phyloP scores from a whole-genome alignment of 352 stramenopile genomes.

The Phytophthora fragariaefolia region DNA sequence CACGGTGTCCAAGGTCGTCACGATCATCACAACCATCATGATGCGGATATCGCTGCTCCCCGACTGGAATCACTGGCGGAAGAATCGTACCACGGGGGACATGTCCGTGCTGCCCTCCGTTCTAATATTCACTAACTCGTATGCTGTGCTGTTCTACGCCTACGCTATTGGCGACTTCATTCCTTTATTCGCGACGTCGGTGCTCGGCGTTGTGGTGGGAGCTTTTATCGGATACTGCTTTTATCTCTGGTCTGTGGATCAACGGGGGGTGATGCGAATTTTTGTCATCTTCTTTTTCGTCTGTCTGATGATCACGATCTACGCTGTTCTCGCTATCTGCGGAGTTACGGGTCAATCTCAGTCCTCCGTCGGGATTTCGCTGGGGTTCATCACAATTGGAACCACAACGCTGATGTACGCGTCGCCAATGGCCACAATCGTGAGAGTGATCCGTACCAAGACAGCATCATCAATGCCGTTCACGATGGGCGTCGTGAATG shows the following conservation, averaged over 20 bases:
- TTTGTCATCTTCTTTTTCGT: constrained; percentile 6
- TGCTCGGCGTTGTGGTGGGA: constrained; percentile 25
- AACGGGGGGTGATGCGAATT: constrained; percentile 11
- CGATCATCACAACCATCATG: constrained; percentile 41
- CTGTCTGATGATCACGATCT: constrained; percentile 33
- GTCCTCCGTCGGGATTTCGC: constrained; percentile 24
- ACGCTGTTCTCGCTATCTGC: constrained; percentile 32
- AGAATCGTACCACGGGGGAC: background rate
- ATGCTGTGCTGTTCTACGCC: background rate
- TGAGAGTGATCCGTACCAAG: constrained; percentile 42
- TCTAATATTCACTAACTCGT: background rate
- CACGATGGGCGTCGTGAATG: constrained; percentile 46
- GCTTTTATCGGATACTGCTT: constrained; percentile 25
- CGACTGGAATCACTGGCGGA: background rate
- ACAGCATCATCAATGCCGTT: constrained; percentile 55
- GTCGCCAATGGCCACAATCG: constrained; percentile 51
- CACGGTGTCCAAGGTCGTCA: constrained; percentile 30
- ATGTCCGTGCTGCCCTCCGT: background rate
- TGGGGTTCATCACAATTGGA: constrained; percentile 51
- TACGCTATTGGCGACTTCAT: constrained; percentile 21
- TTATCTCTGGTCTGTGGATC: constrained; percentile 19
- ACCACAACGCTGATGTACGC: constrained; percentile 31
- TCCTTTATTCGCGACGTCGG: constrained; percentile 27
- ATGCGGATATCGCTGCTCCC: constrained; percentile 43
- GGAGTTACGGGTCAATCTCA: constrained; percentile 30